Conservation (phyloP, 345 rosid genomes). For the Adansonia digitata region DNA sequence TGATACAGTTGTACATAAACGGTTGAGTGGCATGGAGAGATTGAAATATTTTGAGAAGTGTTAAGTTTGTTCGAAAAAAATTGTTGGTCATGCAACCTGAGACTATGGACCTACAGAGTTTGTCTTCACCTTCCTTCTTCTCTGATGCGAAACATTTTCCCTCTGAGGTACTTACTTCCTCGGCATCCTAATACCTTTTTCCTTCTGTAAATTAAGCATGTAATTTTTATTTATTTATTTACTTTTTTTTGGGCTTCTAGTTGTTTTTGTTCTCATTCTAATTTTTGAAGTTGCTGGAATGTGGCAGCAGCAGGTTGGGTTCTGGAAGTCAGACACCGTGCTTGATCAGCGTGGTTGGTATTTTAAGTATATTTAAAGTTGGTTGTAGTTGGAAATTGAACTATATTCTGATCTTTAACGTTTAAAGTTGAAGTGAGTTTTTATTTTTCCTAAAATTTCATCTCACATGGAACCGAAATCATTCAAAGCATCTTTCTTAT, state of each 20-base stretch:
- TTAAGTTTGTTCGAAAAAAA: background rate
- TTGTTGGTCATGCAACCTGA: conserved; percentile 31
- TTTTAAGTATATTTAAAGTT: background rate
- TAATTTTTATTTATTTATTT: background rate
- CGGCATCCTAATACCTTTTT: background rate
- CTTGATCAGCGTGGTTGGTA: conserved; percentile 39
- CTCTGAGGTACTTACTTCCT: conserved; percentile 29
- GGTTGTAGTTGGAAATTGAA: background rate
- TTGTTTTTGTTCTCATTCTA: conserved; percentile 5
- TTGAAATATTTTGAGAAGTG: conserved; percentile 5
- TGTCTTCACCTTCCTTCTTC: conserved; percentile 29
- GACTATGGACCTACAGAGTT: conserved; percentile 30
- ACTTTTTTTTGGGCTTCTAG: background rate
- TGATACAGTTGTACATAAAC: background rate
- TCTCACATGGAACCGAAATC: background rate
- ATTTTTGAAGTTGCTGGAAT: background rate
- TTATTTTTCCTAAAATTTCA: background rate
- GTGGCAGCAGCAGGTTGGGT: conserved; percentile 43
- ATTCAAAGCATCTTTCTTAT: background rate
- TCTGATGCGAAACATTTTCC: conserved; percentile 28
- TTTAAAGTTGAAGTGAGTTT: background rate
- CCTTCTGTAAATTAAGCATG: background rate
- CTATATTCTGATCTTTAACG: background rate
- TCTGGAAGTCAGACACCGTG: conserved; percentile 37
- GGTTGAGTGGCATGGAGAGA: background rate